Conservation (phyloP, 768 basidiomycete species). For the Pleurotus ostreatus region DNA sequence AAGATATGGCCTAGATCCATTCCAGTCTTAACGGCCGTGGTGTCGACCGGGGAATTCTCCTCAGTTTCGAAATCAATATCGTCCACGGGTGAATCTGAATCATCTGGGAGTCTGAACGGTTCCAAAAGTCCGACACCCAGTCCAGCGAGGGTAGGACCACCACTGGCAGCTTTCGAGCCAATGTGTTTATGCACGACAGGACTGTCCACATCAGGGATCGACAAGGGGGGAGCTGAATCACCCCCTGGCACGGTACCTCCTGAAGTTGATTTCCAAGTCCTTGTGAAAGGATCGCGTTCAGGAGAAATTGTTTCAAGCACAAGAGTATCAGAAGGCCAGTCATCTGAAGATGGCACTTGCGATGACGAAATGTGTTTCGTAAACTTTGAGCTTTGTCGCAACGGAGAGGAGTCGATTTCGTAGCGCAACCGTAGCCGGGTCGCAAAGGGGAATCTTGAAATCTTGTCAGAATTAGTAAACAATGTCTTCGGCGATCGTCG, state of each 20-base stretch:
- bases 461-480: constrained; percentile 21
- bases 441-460: constrained; percentile 2
- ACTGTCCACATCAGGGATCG: constrained; percentile 41
- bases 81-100: constrained; percentile 16
- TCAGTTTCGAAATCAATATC: constrained; percentile 30
- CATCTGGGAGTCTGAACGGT: constrained; percentile 45
- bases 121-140: constrained; percentile 53
- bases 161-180: background rate
- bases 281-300: constrained; percentile 39
- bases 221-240: constrained; percentile 23
- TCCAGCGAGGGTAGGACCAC: constrained; percentile 21
- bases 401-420: constrained; percentile 46
- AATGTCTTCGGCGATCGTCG: constrained; percentile 36
- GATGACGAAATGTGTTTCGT: background rate
- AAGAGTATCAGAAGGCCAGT: constrained; percentile 34
- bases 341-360: constrained; percentile 19
- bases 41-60: constrained; percentile 23
- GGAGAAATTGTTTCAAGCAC: constrained; percentile 4
- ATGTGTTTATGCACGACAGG: constrained; percentile 37
- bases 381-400: constrained; percentile 26
- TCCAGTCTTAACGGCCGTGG: constrained; percentile 21
- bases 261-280: constrained; percentile 41
- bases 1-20: background rate
- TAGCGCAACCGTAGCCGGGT: constrained; percentile 19
- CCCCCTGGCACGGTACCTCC: constrained; percentile 25